Conservation (phyloP, 2,329 filamentous ascomycete genomes). For the Cladophialophora yegresii region DNA sequence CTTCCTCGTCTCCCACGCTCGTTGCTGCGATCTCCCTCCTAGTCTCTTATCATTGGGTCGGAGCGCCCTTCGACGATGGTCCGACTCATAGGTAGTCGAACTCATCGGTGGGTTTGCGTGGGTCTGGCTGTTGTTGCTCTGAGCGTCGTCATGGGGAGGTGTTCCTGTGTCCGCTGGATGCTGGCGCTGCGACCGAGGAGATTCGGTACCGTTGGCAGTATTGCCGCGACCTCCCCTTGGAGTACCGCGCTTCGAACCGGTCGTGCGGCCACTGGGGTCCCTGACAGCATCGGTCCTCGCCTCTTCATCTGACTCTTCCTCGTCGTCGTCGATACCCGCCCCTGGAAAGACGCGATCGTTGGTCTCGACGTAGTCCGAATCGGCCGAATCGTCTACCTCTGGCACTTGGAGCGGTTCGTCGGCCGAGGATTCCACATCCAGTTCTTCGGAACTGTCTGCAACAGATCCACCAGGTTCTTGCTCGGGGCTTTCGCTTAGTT, state of each 20-base stretch:
- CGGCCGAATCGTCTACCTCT: slow-evolving; percentile 25
- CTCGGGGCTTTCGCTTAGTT: slow-evolving; percentile 1
- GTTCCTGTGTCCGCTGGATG: no score
- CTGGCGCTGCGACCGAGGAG: neutral
- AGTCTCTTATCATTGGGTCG: neutral
- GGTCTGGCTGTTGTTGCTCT: neutral
- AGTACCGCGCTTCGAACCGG: neutral
- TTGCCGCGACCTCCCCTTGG: neutral
- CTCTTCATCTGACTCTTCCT: neutral
- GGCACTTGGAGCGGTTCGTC: neutral
- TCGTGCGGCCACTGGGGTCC: neutral
- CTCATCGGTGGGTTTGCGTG: neutral
- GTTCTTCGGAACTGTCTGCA: neutral
- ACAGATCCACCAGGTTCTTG: neutral
- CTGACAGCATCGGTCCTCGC: neutral
- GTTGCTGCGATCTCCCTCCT: neutral
- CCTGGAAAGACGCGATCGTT: slow-evolving; percentile 17
- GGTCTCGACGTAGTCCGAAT: slow-evolving; percentile 27
- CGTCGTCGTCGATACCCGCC: slow-evolving; percentile 11
- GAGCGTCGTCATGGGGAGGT: neutral
- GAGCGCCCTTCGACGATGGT: neutral
- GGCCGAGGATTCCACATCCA: neutral
- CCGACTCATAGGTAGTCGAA: neutral
- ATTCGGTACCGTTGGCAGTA: neutral
- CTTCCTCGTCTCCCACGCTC: neutral